phyloP scores from a whole-genome alignment of 306 rosid species.

The Rubus parviflorus region DNA sequence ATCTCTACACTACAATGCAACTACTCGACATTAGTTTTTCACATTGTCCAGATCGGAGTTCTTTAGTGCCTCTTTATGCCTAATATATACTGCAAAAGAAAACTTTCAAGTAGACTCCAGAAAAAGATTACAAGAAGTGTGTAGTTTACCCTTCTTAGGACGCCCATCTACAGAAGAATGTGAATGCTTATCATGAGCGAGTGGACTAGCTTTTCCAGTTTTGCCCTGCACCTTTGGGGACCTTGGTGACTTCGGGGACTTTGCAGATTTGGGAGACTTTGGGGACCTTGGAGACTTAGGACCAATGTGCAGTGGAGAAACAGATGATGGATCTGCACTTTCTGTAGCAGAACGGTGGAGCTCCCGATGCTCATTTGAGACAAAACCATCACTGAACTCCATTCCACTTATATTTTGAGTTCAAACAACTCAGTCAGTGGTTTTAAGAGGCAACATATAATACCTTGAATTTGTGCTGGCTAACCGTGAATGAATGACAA shows the following conservation, averaged over 20 bases:
- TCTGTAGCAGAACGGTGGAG: constrained; percentile 45
- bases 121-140: neutral
- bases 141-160: constrained; percentile 54
- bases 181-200: constrained; percentile 30
- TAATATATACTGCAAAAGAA: neutral
- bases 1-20: neutral
- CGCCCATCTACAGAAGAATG: constrained; percentile 45
- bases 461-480: constrained; percentile 4
- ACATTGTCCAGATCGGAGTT: neutral
- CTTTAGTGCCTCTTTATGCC: neutral
- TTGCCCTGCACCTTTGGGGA: constrained; percentile 42
- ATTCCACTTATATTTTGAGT: constrained; percentile 32
- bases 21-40: neutral
- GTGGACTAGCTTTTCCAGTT: constrained; percentile 34
- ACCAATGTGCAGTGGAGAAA: constrained; percentile 44
- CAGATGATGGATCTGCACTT: constrained; percentile 48
- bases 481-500: constrained; percentile 11
- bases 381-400: constrained; percentile 50
- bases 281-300: constrained; percentile 41
- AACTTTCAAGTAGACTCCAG: neutral
- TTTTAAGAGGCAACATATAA: constrained; percentile 20
- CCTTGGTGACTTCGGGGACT: constrained; percentile 42
- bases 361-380: constrained; percentile 48
- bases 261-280: constrained; percentile 40
- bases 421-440: constrained; percentile 18